Percentiles rank a stretch among this genome's conserved stretches.
Conservation (phyloP, 2,329 filamentous ascomycete genomes). For the Penicillium sp. region DNA sequence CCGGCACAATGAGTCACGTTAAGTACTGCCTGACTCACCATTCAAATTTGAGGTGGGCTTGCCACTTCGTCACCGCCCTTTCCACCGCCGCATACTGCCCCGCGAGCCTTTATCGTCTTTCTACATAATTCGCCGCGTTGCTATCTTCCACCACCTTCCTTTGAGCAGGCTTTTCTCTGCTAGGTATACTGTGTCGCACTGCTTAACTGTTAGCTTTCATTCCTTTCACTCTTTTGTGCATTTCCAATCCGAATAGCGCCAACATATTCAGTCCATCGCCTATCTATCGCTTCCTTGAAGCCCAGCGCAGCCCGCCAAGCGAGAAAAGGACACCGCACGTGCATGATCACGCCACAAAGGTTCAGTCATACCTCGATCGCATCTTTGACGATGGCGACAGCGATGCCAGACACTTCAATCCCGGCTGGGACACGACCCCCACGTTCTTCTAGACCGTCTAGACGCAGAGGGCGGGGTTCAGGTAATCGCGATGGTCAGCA, state of each 20-base stretch:
- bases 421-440: slow-evolving; percentile 8
- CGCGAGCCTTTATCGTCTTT: slow-evolving; percentile 19
- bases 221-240: neutral
- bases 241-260: neutral
- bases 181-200: neutral
- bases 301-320: neutral
- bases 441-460: slow-evolving; percentile 17
- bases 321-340: neutral
- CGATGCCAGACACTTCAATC: neutral
- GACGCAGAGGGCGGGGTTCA: slow-evolving; percentile 31
- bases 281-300: neutral
- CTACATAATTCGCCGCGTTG: slow-evolving; percentile 13
- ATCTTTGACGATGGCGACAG: slow-evolving; percentile 11
- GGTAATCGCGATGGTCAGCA: slow-evolving; percentile 24
- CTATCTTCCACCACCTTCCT: neutral
- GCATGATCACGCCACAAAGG: slow-evolving; percentile 2
- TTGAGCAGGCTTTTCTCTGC: slow-evolving; percentile 2
- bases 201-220: neutral
- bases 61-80: slow-evolving; percentile 15
- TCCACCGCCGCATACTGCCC: slow-evolving; percentile 22
- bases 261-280: neutral
- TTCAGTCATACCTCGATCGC: neutral
- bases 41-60: neutral
- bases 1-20: slow-evolving; percentile 10
- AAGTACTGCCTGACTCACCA: slow-evolving; percentile 6